A percentile compares a stretch with the other conserved stretches of the same genome.
Evolutionary conservation across 768 basidiomycete genomes (phyloP).

Genomic region (Pholiota conissans): DNA sequence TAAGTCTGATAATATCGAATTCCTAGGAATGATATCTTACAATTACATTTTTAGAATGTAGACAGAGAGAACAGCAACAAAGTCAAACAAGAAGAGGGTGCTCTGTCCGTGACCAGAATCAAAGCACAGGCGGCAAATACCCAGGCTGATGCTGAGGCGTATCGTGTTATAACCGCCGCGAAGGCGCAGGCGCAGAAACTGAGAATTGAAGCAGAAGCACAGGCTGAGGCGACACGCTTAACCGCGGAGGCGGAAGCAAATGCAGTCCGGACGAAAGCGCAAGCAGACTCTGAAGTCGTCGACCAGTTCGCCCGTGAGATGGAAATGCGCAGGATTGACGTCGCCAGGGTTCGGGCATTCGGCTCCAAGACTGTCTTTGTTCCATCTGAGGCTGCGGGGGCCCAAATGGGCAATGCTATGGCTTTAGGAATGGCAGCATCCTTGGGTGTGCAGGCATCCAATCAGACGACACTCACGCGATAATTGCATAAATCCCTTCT

Average conservation of each 20-base stretch:
- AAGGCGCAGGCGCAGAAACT: constrained; percentile 68
- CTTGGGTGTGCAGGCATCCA: constrained; percentile 38
- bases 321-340: constrained; percentile 67
- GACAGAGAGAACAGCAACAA: constrained; percentile 87
- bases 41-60: constrained; percentile 55
- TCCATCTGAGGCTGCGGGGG: constrained; percentile 59
- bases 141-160: constrained; percentile 75
- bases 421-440: constrained; percentile 70
- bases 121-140: constrained; percentile 66
- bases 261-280: constrained; percentile 62
- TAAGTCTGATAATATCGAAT: constrained; percentile 30
- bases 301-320: constrained; percentile 78
- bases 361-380: constrained; percentile 71
- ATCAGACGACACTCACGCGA: not conserved
- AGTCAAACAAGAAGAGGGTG: constrained; percentile 83
- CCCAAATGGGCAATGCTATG: constrained; percentile 61
- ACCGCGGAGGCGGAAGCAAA: constrained; percentile 75
- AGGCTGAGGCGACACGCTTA: constrained; percentile 76
- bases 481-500: not conserved
- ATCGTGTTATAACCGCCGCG: constrained; percentile 70
- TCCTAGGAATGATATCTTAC: not conserved
- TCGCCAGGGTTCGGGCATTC: constrained; percentile 61
- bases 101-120: constrained; percentile 74
- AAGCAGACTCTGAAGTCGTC: constrained; percentile 58
- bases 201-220: constrained; percentile 77